phyloP scores from a whole-genome alignment of 1,284 basidiomycete genomes.

The Xerocomus cyaneibrunnescens region DNA sequence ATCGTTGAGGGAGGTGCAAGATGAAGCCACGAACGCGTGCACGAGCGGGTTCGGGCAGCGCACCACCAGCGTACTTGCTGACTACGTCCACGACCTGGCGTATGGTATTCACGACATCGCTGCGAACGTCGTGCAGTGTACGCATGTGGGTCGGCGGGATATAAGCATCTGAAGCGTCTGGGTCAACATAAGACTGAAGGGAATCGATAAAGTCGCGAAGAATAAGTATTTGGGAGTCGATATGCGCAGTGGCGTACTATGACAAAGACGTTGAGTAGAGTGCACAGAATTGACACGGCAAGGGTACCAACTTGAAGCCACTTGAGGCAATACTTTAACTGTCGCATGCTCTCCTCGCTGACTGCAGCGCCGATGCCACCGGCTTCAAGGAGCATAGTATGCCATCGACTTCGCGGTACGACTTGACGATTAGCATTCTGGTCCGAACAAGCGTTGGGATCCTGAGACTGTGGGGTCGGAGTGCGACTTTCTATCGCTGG shows the following conservation, averaged over 20 bases:
- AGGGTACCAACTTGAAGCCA: constrained; percentile 74
- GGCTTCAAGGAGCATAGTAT: constrained; percentile 80
- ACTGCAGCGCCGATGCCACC: constrained; percentile 88
- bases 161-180: constrained; percentile 32
- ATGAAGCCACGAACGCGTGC: constrained; percentile 79
- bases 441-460: constrained; percentile 14
- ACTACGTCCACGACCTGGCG: constrained; percentile 89
- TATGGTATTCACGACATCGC: constrained; percentile 83
- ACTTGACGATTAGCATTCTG: constrained; percentile 42
- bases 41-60: constrained; percentile 83
- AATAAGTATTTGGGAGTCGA: constrained; percentile 84
- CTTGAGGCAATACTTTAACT: constrained; percentile 82
- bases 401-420: constrained; percentile 75
- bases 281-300: constrained; percentile 40
- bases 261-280: constrained; percentile 36
- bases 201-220: constrained; percentile 80
- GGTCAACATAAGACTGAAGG: constrained; percentile 49
- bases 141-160: constrained; percentile 58
- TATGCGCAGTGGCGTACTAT: constrained; percentile 87
- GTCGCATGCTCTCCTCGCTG: constrained; percentile 88
- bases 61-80: constrained; percentile 79
- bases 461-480: constrained; percentile 22
- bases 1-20: constrained; percentile 76
- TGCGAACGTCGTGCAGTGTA: constrained; percentile 70
- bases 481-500: constrained; percentile 14